A percentile compares a stretch with the other conserved stretches of the same genome.
Evolutionary conservation across 2,329 filamentous ascomycete species (phyloP).

Genomic region (Tricladium varicosporioides): DNA sequence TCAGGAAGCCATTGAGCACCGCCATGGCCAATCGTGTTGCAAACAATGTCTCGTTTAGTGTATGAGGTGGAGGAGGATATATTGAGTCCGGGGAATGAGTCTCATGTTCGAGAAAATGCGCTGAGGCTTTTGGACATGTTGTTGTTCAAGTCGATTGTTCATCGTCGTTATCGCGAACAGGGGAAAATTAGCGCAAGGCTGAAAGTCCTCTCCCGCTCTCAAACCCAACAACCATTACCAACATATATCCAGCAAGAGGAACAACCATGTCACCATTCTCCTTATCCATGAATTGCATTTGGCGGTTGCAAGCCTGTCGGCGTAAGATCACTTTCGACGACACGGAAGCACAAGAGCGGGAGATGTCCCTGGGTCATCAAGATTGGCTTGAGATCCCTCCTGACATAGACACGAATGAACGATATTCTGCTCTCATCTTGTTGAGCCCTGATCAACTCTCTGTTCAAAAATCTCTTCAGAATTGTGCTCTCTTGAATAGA

Average conservation of each 20-base stretch:
- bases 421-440: not conserved
- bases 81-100: not conserved
- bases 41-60: not conserved
- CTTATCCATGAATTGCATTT: no score
- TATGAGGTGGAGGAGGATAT: not conserved
- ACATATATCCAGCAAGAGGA: not conserved
- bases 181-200: conserved; percentile 1
- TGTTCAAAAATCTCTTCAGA: not conserved
- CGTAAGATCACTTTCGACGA: no score
- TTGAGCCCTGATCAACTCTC: not conserved
- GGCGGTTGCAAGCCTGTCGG: no score
- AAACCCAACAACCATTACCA: not conserved
- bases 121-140: not conserved
- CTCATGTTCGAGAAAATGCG: not conserved
- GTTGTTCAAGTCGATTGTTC: not conserved
- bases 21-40: conserved; percentile 45
- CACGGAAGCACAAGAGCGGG: no score
- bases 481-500: not conserved
- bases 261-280: not conserved
- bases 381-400: no score
- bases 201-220: not conserved
- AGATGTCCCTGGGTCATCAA: no score
- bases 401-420: no score
- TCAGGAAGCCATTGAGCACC: conserved; percentile 66
- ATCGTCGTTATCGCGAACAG: not conserved